Base-by-base conservation (phyloP, 2,329 filamentous ascomycete genomes). In the Rachicladosporium sp. region DNA sequence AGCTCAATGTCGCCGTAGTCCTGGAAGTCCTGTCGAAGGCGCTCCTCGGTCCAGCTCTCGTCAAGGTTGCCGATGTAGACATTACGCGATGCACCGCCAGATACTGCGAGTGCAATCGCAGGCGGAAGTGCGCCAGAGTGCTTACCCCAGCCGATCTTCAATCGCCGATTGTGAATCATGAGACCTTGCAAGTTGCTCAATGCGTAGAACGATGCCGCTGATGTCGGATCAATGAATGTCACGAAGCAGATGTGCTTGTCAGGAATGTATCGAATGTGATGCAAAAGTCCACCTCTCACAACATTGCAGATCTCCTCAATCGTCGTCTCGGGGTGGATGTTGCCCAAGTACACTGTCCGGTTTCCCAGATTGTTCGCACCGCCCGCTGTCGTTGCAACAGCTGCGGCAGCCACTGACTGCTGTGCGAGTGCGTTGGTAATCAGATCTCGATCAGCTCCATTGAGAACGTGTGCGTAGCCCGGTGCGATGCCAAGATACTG, bases 241-340 rank as follows among this genome's bases (percentile, higher is more conserved):
- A 98, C 91, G 58, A 98, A 98, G 71, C 91, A 98, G 52, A 98
- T 98, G 67, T 98, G 91, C 76, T 98, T 98, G 69, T 98, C 91
- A 5, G 91, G 91, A 53, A 98, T 98, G 66, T 96, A 98, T 52
- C 91, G 86, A 62, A 98, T 93, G 63, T 98, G 91, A 63, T 98
- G 91, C 53, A 98, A 73, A 49, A 98, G 74, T 52, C 91, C 91
- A 43, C 91, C 91, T 48, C 91, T 79, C 38, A 98, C 91, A 42
- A 98, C 91, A 57, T 98, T 98, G 74, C 91, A 98, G 60, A 98
- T 98, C 67, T 98, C 91, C 67, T 98, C 91, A 51, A 96, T 93
- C 2, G 89, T 96, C 1, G 91, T 98, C 67, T 98, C 91, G 0
- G 91, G 91, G 62, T 98, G 91, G 49, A 98, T 98, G 65, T 98